Conservation (phyloP, 768 basidiomycete genomes). For the Russula abietina region DNA sequence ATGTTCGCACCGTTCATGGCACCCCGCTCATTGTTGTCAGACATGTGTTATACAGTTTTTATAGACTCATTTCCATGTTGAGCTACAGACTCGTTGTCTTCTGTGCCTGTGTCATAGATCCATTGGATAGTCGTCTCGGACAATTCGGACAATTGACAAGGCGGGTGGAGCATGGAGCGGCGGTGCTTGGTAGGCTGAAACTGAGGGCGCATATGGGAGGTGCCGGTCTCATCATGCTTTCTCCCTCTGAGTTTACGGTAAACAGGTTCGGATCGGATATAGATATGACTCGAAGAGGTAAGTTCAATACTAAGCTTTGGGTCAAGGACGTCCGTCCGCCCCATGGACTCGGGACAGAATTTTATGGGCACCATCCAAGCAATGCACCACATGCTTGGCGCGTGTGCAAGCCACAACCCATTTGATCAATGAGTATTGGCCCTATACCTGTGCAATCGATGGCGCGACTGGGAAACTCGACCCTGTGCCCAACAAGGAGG, state of each 20-base stretch:
- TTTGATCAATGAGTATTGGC: background rate
- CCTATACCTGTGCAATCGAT: conserved; percentile 8
- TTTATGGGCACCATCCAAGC: background rate
- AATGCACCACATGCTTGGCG: background rate
- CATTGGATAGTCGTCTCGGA: conserved; percentile 2
- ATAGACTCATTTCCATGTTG: background rate
- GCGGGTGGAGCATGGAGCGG: background rate
- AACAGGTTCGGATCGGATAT: background rate
- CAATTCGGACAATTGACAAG: conserved; percentile 4
- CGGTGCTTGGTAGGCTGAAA: conserved; percentile 9
- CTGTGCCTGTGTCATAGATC: background rate
- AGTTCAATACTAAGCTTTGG: background rate
- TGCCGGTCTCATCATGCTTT: background rate
- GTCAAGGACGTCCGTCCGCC: background rate
- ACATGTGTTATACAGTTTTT: background rate
- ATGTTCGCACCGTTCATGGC: background rate
- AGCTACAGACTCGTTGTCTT: background rate
- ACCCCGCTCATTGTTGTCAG: background rate
- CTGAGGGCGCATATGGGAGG: conserved; percentile 26
- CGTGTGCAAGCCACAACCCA: background rate
- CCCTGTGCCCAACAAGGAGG: conserved; percentile 7
- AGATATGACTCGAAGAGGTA: background rate
- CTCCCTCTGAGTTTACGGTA: background rate
- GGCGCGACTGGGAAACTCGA: background rate
- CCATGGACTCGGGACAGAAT: background rate